Percentiles rank a stretch among this genome's conserved stretches.
These are phyloP conservation scores for Aspergillus brunneoviolaceus DNA, from an alignment of 2,329 filamentous ascomycete species.

Conservation along the genomic window DNA sequence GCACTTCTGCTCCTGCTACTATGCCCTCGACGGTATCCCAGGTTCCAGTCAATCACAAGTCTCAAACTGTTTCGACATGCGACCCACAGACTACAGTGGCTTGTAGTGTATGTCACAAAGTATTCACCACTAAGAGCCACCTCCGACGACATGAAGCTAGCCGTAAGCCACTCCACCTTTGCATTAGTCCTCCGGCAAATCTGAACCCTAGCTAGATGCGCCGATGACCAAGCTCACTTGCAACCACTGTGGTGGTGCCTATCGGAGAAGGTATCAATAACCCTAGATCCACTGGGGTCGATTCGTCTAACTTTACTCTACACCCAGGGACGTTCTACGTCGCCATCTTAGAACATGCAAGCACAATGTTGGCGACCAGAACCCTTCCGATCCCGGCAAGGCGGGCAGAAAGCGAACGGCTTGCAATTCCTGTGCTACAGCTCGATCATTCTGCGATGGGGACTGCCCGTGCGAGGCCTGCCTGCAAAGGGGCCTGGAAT, in stretches of 20 bases:
- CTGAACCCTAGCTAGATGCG: not conserved
- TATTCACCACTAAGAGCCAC: not conserved
- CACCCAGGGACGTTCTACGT: not conserved
- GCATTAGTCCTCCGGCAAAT: not conserved
- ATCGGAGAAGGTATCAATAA: not conserved
- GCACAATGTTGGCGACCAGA: not conserved
- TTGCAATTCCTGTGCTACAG: not conserved
- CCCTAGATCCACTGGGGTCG: not conserved
- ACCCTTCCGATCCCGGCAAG: not conserved
- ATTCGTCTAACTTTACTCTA: not conserved
- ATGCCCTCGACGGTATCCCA: no score
- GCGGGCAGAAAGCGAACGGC: not conserved
- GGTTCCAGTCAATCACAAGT: no score
- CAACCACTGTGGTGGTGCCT: not conserved
- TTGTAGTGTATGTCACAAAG: not conserved
- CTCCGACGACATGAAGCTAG: not conserved
- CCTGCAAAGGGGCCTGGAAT: not conserved
- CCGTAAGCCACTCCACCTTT: not conserved
- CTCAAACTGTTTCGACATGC: no score
- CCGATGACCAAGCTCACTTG: not conserved
- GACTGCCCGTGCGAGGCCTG: not conserved
- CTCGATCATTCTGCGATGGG: not conserved
- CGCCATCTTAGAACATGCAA: not conserved
- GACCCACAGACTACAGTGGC: not conserved
- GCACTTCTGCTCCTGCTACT: no score